Percentiles rank a stretch among this genome's conserved stretches.
These are phyloP conservation scores for Trypanosoma rangeli DNA, from an alignment of 208 protist species.

Conservation along the genomic window DNA sequence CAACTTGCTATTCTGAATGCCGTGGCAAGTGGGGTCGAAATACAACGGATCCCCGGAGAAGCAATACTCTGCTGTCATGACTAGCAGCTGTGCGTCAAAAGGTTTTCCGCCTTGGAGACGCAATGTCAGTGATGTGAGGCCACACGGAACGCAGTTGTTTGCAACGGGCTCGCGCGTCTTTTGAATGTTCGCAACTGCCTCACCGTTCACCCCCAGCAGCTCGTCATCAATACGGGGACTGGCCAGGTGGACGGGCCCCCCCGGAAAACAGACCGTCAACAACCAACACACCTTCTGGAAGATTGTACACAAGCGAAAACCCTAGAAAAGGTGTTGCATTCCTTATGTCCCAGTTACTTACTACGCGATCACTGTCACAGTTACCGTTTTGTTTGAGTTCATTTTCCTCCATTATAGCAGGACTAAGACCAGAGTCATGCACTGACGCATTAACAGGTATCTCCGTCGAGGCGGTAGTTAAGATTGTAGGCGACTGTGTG, in stretches of 20 bases:
- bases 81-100: conserved; percentile 44
- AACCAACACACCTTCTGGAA: conserved; percentile 33
- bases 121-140: conserved; percentile 20
- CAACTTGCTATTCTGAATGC: conserved; percentile 39
- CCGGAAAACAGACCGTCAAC: conserved; percentile 48
- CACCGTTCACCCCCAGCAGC: conserved; percentile 30
- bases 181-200: conserved; percentile 22
- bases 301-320: conserved; percentile 55
- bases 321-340: conserved; percentile 43
- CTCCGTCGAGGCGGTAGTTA: too few species aligned
- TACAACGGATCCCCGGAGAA: conserved; percentile 38
- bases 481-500: too few species aligned
- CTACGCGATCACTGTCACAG: too few species aligned
- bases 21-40: conserved; percentile 42
- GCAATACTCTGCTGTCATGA: conserved; percentile 53
- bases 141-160: conserved; percentile 36
- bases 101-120: not conserved
- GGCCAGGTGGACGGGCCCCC: conserved; percentile 36
- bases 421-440: too few species aligned
- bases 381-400: too few species aligned
- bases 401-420: too few species aligned
- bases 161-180: conserved; percentile 31
- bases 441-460: too few species aligned
- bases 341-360: too few species aligned
- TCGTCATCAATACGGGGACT: conserved; percentile 30